A percentile compares a stretch with the other conserved stretches of the same genome.
These are phyloP conservation scores for Ammopiptanthus mongolicus DNA, from an alignment of 306 rosid species.

Conservation along the genomic window DNA sequence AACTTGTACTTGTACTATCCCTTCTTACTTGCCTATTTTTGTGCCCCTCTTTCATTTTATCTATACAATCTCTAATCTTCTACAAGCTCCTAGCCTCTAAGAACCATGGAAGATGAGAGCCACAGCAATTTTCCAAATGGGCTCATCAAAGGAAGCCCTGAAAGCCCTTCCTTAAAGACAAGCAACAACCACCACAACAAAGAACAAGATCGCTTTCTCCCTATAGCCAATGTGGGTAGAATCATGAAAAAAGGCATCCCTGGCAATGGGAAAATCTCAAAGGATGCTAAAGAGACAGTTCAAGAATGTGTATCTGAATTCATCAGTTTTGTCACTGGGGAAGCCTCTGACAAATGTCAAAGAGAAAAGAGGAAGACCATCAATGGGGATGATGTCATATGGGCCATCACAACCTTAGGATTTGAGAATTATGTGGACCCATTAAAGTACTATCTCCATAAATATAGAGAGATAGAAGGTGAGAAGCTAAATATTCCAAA, in stretches of 20 bases:
- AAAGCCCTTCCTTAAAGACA: conserved; percentile 37
- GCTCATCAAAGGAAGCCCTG: conserved; percentile 36
- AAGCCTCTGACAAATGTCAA: conserved; percentile 62
- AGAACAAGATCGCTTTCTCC: conserved; percentile 71
- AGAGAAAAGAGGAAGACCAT: conserved; percentile 58
- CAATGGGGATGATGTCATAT: conserved; percentile 59
- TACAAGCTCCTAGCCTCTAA: background rate
- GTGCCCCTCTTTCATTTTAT: conserved; percentile 28
- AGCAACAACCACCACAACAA: conserved; percentile 22
- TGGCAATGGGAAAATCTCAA: conserved; percentile 52
- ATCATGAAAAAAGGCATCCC: conserved; percentile 63
- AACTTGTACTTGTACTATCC: background rate
- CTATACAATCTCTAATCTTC: conserved; percentile 15
- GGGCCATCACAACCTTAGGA: conserved; percentile 60
- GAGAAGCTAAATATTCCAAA: conserved; percentile 56
- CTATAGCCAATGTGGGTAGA: conserved; percentile 68
- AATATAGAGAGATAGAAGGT: conserved; percentile 57
- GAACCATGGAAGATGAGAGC: conserved; percentile 42
- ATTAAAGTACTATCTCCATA: conserved; percentile 45
- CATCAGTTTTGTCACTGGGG: conserved; percentile 62
- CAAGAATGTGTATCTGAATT: conserved; percentile 68
- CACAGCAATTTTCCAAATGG: conserved; percentile 37
- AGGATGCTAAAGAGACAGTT: conserved; percentile 64
- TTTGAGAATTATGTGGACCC: conserved; percentile 58
- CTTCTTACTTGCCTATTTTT: conserved; percentile 44